These are phyloP conservation scores for Pseudogymnoascus sp. DNA, from an alignment of 2,329 filamentous ascomycete species.

Conservation along the genomic window DNA sequence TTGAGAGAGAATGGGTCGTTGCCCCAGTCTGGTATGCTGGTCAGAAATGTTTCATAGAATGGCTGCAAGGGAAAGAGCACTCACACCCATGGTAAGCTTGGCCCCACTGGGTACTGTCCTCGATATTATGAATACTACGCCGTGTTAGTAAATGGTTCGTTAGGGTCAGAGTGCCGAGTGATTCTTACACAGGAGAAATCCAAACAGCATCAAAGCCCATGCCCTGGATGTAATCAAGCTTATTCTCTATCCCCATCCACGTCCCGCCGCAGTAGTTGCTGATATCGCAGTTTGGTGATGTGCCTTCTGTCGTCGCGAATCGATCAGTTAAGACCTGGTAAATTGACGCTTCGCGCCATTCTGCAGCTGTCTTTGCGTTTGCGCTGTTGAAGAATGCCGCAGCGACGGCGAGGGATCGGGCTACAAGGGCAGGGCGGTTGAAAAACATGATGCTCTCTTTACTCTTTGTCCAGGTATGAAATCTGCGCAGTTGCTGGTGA, in stretches of 20 bases:
- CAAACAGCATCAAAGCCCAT: conserved; percentile 39
- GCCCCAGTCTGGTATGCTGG: conserved; percentile 31
- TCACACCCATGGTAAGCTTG: conserved; percentile 40
- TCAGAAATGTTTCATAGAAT: not conserved
- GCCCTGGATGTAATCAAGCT: conserved; percentile 41
- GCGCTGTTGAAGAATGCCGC: not conserved
- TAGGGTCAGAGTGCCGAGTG: conserved; percentile 29
- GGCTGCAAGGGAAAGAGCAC: not conserved
- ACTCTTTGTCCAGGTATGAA: not conserved
- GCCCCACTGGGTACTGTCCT: conserved; percentile 30
- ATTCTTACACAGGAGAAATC: conserved; percentile 29
- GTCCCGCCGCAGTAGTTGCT: conserved; percentile 40
- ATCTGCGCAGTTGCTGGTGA: not conserved
- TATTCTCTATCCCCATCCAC: conserved; percentile 39
- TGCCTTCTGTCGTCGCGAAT: conserved; percentile 31
- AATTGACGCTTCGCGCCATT: conserved; percentile 32
- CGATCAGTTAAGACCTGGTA: conserved; percentile 37
- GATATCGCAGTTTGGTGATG: conserved; percentile 5
- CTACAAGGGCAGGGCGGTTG: not conserved
- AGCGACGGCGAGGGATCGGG: not conserved
- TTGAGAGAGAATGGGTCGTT: conserved; percentile 37
- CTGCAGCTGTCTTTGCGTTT: conserved; percentile 1
- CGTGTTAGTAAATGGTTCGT: conserved; percentile 24
- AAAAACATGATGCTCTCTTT: not conserved
- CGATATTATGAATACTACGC: conserved; percentile 19